phyloP scores from a whole-genome alignment of 371 early-diverging fungal species.

The Mucor lusitanicus region DNA sequence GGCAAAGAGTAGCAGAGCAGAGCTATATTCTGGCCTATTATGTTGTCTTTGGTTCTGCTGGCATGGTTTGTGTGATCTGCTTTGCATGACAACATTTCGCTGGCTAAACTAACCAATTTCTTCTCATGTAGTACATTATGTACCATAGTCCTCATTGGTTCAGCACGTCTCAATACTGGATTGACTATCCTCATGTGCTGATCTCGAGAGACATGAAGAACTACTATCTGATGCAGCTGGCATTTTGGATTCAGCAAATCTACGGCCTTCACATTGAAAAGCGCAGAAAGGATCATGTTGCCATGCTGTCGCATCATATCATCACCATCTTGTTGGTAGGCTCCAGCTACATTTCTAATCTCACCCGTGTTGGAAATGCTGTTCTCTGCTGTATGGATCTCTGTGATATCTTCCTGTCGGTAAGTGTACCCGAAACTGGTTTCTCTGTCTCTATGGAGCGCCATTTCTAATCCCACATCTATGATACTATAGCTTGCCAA shows the following conservation, averaged over 20 bases:
- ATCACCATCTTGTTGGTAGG: constrained; percentile 62
- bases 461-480: background rate
- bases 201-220: constrained; percentile 56
- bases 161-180: constrained; percentile 61
- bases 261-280: constrained; percentile 70
- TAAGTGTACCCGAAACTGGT: constrained; percentile 22
- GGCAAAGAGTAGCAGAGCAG: constrained; percentile 63
- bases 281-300: constrained; percentile 69
- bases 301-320: constrained; percentile 75
- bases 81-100: background rate
- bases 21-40: constrained; percentile 53
- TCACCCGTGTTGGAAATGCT: constrained; percentile 71
- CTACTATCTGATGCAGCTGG: constrained; percentile 73
- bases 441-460: background rate
- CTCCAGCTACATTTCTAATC: constrained; percentile 64
- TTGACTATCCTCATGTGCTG: constrained; percentile 60
- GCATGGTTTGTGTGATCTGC: constrained; percentile 44
- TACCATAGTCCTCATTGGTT: constrained; percentile 64
- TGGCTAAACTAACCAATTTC: background rate
- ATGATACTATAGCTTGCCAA: constrained; percentile 49
- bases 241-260: constrained; percentile 76
- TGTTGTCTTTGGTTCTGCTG: constrained; percentile 52
- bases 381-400: constrained; percentile 78
- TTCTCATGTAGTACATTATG: constrained; percentile 37
- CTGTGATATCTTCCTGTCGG: constrained; percentile 72